Base-by-base conservation (phyloP, 352 stramenopile species). In the Phytopythium ostracodes region DNA sequence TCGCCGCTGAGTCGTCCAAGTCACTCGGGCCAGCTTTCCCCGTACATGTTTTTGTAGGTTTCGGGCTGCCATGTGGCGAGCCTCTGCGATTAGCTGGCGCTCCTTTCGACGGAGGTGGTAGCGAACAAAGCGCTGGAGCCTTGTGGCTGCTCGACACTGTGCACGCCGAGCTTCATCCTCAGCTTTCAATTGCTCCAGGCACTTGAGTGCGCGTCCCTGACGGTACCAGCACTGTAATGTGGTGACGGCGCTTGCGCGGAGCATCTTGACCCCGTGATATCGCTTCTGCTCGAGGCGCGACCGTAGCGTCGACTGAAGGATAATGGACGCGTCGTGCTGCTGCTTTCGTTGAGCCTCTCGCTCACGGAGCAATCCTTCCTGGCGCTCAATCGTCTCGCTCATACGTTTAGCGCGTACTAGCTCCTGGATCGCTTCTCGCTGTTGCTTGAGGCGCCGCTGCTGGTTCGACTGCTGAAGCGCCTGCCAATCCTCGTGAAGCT, bases 241-340 rank as follows among this genome's bases (percentile, higher is more conserved):
- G 8, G 70, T 59, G 0, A 66, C 79, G 24, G 79, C 77, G 29
- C 71, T 72, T 15, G 35, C 27, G 2, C 82, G 76, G 29, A 75
- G 60, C 27, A 89, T 47, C 60, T 82, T 86, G 15, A 76, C 49
- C 0, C 76, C 78, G n/a, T 90, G 80, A 38, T 75, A 92, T 5
- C 71, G 72, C 33, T 82, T 86, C 20, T 85, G 77, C 60, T 92
- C 78, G 8, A 92, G 59, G 4, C 78, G 63, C 6, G 73, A 68
- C 2, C 80, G 72, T 18, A 89, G 62, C 51, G 68, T 84, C 18
- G 76, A 88, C 51, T 92, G 82, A 18, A 92, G 58, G 0, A 88
- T 65, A 25, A 88, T 82, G 0, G 82, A 92, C 0, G 82, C 82
- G 24, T 74, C 62, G 17, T 79, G 60, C 1, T 77, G 72, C n/a